phyloP scores from a whole-genome alignment of 2,329 filamentous ascomycete genomes.

The Trichophyton verrucosum region DNA sequence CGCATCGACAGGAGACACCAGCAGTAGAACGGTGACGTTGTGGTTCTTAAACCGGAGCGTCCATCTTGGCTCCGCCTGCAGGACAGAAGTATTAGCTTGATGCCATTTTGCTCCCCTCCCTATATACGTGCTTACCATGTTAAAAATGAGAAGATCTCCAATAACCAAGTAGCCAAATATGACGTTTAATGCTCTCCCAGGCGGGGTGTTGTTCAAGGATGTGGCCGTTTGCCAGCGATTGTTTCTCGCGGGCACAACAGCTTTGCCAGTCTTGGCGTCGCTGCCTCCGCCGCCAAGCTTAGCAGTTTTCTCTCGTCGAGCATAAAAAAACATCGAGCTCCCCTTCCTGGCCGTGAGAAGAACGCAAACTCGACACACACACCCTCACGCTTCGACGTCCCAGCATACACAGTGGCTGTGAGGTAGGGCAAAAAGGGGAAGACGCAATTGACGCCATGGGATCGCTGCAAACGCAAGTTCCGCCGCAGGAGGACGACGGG shows the following conservation, averaged over 20 bases:
- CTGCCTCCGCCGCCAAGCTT: background rate
- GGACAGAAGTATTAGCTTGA: background rate
- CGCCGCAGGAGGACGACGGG: background rate
- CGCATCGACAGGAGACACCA: conserved; percentile 46
- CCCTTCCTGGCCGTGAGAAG: too few relatives aligned
- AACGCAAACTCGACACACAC: background rate
- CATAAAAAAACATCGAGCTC: background rate
- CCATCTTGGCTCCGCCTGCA: conserved; percentile 37
- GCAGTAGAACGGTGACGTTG: conserved; percentile 57
- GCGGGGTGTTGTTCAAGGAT: background rate
- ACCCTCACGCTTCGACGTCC: background rate
- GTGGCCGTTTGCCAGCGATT: too few relatives aligned
- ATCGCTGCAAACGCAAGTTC: background rate
- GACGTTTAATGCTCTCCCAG: background rate
- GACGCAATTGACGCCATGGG: background rate
- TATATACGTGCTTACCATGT: background rate
- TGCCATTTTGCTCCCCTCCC: background rate
- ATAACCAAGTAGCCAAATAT: background rate
- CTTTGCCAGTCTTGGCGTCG: background rate
- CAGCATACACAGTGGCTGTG: background rate
- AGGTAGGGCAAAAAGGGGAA: background rate
- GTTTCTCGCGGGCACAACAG: too few relatives aligned
- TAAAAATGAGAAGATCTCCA: background rate
- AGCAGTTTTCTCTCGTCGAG: background rate
- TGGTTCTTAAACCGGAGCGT: conserved; percentile 63